Percentiles rank a stretch among this genome's conserved stretches.
Evolutionary conservation across 495 filamentous ascomycete species (phyloP).

Genomic region (Lophiotrema nucula): DNA sequence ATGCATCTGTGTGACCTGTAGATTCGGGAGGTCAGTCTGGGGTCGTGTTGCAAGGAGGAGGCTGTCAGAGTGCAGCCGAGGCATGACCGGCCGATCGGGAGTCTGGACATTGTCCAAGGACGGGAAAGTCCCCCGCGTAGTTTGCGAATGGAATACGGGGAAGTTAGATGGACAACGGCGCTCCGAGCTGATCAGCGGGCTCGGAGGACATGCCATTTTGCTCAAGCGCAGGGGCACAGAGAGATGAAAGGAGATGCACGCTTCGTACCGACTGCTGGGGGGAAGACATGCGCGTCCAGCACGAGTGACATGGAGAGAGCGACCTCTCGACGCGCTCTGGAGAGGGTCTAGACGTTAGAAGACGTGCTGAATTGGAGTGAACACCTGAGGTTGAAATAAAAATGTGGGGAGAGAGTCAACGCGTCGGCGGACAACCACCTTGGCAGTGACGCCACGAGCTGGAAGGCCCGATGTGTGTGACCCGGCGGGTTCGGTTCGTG

Average conservation of each 20-base stretch:
- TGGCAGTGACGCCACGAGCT: too few relatives aligned
- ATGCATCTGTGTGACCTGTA: too few relatives aligned
- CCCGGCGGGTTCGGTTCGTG: too few relatives aligned
- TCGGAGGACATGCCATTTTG: conserved; percentile 20
- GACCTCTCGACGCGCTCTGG: too few relatives aligned
- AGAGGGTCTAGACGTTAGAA: too few relatives aligned
- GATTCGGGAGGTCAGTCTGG: too few relatives aligned
- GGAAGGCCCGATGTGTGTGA: not conserved
- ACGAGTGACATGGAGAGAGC: not conserved
- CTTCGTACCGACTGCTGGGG: not conserved
- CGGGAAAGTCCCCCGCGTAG: not conserved
- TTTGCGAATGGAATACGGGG: conserved; percentile 7
- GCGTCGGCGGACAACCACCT: too few relatives aligned
- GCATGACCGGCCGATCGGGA: not conserved
- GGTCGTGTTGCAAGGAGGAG: too few relatives aligned
- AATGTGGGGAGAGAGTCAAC: too few relatives aligned
- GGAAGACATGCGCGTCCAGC: not conserved
- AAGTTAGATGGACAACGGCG: too few relatives aligned
- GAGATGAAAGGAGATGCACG: conserved; percentile 1
- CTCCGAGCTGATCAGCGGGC: conserved; percentile 6
- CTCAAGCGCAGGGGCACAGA: not conserved
- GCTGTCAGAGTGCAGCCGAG: not conserved
- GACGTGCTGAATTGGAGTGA: too few relatives aligned
- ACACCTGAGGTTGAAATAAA: conserved; percentile 20
- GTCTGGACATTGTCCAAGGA: not conserved